Conservation (phyloP, 1,284 basidiomycete genomes). For the Ustilago tritici region DNA sequence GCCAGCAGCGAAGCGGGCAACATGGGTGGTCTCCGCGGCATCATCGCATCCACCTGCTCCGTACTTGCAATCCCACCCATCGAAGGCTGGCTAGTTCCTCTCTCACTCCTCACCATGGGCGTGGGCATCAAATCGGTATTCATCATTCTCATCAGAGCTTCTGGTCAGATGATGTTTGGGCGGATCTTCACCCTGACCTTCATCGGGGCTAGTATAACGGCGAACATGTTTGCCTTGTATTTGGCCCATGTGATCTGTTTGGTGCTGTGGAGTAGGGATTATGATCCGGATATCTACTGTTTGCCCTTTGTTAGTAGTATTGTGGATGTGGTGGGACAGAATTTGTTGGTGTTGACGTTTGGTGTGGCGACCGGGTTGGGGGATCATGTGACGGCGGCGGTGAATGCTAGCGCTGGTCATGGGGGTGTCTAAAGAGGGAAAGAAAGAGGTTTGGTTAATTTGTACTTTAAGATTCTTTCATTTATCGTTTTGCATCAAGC, state of each 20-base stretch:
- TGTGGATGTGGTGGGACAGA: conserved; percentile 90
- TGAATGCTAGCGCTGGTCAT: conserved; percentile 52
- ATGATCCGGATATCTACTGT: conserved; percentile 89
- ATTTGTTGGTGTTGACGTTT: conserved; percentile 76
- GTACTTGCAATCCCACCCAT: conserved; percentile 45
- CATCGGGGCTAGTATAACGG: conserved; percentile 19
- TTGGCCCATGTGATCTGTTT: conserved; percentile 80
- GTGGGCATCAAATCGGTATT: conserved; percentile 54
- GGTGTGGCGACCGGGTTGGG: conserved; percentile 70
- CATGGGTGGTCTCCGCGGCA: conserved; percentile 27
- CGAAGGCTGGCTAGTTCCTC: conserved; percentile 63
- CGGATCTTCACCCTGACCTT: conserved; percentile 57
- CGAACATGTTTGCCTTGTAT: conserved; percentile 74
- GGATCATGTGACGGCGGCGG: conserved; percentile 51
- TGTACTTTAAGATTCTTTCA: conserved; percentile 30
- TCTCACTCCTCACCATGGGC: conserved; percentile 56
- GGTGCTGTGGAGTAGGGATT: conserved; percentile 82
- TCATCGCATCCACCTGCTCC: conserved; percentile 22
- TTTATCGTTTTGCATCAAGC: background rate
- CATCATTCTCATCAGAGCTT: conserved; percentile 49
- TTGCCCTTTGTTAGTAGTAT: conserved; percentile 89
- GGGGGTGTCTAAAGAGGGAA: conserved; percentile 27
- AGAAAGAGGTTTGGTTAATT: background rate
- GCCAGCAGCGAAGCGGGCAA: conserved; percentile 29
- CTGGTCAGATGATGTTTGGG: conserved; percentile 59